Percentiles rank a stretch among this genome's conserved stretches.
Conservation (phyloP, 306 rosid species). For the cucumber (Cucumis sativus) region Cucumber_9930_V3 NC_026660.2:25915501-25916000, state of each 20-base stretch:
- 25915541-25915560: neutral
- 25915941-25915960: too few species aligned
- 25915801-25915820: neutral
- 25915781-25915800: too few species aligned
- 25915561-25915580: neutral
- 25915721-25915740: neutral
- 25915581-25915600: neutral
- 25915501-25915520: neutral
- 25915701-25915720: neutral
- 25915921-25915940: too few species aligned
- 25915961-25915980: fast-evolving
- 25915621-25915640: neutral
- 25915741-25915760: neutral
- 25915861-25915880: neutral
- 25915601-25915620: neutral
- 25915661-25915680: slow-evolving; percentile 2
- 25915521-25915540: neutral
- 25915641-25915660: neutral
- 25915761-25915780: too few species aligned
- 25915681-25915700: neutral
- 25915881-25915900: neutral
- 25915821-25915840: neutral
- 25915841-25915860: neutral
- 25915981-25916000: too few species aligned
- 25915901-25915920: too few species aligned